A percentile compares a stretch with the other conserved stretches of the same genome.
phyloP scores from a whole-genome alignment of 768 basidiomycete species.

The Tephrocybe sp. region DNA sequence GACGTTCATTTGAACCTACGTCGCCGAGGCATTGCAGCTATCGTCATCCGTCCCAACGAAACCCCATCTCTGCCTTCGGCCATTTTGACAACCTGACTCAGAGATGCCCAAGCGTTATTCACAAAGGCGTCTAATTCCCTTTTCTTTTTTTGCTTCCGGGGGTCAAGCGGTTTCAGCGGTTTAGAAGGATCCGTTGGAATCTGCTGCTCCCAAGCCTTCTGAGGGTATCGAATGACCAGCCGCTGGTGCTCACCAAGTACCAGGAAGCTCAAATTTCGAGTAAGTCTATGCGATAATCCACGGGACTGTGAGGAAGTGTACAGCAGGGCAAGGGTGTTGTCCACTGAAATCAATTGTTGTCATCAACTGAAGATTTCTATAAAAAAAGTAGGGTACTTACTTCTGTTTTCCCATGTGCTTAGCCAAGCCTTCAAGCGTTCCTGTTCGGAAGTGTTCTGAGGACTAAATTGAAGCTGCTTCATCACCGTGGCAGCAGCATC shows the following conservation, averaged over 20 bases:
- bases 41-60: conserved; percentile 46
- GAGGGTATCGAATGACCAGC: conserved; percentile 17
- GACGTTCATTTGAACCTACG: conserved; percentile 17
- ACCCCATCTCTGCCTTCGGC: conserved; percentile 56
- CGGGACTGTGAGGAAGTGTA: conserved; percentile 62
- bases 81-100: conserved; percentile 56
- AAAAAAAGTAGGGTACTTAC: conserved; percentile 34
- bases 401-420: conserved; percentile 52
- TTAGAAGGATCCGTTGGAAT: conserved; percentile 17
- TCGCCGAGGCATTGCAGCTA: conserved; percentile 7
- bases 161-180: conserved; percentile 4
- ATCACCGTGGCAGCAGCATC: conserved; percentile 46
- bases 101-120: conserved; percentile 41
- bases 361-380: not conserved
- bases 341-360: conserved; percentile 44
- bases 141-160: conserved; percentile 11
- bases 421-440: conserved; percentile 41
- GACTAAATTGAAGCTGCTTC: conserved; percentile 35
- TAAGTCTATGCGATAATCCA: conserved; percentile 59
- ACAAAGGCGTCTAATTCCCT: conserved; percentile 28
- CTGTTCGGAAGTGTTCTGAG: conserved; percentile 25
- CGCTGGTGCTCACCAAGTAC: conserved; percentile 33
- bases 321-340: conserved; percentile 62
- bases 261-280: conserved; percentile 52
- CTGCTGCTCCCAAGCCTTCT: conserved; percentile 40